A percentile compares a stretch with the other conserved stretches of the same genome.
These are phyloP conservation scores for Scheffersomyces quercinus DNA, from an alignment of 1,139 yeast genomes.

Conservation along the genomic window DNA sequence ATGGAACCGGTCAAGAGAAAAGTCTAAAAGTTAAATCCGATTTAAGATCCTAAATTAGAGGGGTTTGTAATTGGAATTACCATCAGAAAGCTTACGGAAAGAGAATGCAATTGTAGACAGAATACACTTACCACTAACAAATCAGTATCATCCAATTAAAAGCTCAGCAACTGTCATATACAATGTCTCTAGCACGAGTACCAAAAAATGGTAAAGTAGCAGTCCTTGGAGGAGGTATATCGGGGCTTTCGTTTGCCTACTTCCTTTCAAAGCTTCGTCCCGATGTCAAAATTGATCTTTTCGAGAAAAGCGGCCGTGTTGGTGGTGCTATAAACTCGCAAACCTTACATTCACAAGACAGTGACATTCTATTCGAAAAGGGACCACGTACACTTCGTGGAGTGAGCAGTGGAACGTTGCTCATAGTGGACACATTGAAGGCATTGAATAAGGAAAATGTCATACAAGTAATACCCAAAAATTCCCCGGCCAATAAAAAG, in stretches of 20 bases:
- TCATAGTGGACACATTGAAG: constrained; percentile 58
- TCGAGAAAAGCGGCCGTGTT: constrained; percentile 52
- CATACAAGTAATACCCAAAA: constrained; percentile 49
- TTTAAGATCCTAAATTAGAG: too few species aligned
- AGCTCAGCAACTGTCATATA: too few species aligned
- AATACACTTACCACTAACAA: too few species aligned
- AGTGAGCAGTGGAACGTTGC: constrained; percentile 61
- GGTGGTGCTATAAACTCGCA: constrained; percentile 84
- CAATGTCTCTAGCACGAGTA: constrained; percentile 3
- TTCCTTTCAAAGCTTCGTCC: constrained; percentile 70
- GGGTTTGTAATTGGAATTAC: too few species aligned
- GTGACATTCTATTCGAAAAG: constrained; percentile 49
- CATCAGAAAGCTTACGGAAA: too few species aligned
- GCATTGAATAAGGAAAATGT: constrained; percentile 42
- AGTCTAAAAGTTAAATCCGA: too few species aligned
- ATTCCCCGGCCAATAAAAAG: constrained; percentile 61
- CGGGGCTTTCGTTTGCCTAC: constrained; percentile 81
- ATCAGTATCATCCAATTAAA: too few species aligned
- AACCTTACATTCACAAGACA: constrained; percentile 6
- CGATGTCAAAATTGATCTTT: constrained; percentile 62
- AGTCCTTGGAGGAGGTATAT: constrained; percentile 84
- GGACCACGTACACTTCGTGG: constrained; percentile 80
- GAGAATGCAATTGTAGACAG: too few species aligned
- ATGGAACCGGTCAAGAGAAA: too few species aligned
- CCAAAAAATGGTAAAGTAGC: constrained; percentile 49